These are phyloP conservation scores for Neurospora terricola DNA, from an alignment of 495 filamentous ascomycete genomes.

Conservation along the genomic window DNA sequence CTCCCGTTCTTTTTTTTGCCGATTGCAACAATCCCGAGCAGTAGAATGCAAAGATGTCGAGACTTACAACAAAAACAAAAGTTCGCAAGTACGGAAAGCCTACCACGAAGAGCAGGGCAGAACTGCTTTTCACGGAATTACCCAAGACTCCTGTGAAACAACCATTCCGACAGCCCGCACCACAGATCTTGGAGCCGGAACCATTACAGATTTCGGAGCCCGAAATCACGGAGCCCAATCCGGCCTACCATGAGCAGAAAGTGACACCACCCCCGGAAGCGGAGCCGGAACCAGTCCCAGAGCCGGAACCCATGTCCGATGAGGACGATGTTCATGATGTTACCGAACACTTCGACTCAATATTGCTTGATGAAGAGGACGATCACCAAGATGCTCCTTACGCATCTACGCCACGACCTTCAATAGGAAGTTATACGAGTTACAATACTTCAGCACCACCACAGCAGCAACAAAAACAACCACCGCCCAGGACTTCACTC, in stretches of 20 bases:
- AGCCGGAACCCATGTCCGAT: neutral
- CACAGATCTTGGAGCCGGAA: neutral
- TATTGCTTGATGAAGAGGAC: neutral
- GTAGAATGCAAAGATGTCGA: neutral
- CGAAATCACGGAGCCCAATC: neutral
- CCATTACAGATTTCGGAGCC: neutral
- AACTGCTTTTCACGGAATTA: conserved; percentile 34
- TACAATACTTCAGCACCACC: neutral
- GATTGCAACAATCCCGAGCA: neutral
- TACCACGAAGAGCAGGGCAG: conserved; percentile 23
- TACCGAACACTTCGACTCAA: neutral
- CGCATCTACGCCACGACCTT: neutral
- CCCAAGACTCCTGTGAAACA: conserved; percentile 26
- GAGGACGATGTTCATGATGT: neutral
- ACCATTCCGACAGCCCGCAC: neutral
- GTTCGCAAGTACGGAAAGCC: conserved; percentile 36
- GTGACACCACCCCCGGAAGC: neutral
- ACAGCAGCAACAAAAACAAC: neutral
- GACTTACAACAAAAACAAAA: conserved; percentile 25
- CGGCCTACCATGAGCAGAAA: neutral
- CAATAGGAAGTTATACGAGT: neutral
- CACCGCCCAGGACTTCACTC: neutral
- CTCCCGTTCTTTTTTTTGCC: neutral
- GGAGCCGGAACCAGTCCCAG: neutral
- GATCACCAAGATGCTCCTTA: neutral